phyloP scores from a whole-genome alignment of 495 filamentous ascomycete species.

The Clavariopsis aquatica region DNA sequence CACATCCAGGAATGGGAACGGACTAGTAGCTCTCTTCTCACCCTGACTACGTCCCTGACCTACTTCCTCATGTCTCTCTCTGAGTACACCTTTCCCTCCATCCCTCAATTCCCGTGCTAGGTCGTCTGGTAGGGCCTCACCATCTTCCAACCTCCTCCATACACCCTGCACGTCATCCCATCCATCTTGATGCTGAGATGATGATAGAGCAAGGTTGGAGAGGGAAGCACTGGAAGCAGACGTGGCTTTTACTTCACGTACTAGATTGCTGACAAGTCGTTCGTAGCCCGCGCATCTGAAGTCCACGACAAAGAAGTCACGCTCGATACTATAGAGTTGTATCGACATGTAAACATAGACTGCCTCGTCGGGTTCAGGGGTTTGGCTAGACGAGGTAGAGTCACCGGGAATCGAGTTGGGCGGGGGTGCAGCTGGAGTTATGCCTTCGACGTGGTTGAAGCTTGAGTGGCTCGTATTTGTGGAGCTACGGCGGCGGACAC shows the following conservation, averaged over 20 bases:
- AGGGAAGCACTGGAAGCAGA: slow-evolving; percentile 20
- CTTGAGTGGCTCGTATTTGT: slow-evolving; percentile 47
- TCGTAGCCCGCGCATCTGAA: slow-evolving; percentile 99
- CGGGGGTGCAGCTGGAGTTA: not conserved
- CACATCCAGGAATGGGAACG: slow-evolving; percentile 78
- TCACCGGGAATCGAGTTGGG: slow-evolving; percentile 4
- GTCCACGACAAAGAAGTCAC: slow-evolving; percentile 91
- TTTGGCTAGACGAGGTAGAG: not conserved
- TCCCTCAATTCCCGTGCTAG: slow-evolving; percentile 36
- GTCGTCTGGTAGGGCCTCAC: slow-evolving; percentile 34
- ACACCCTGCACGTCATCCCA: slow-evolving; percentile 38
- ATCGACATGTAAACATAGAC: slow-evolving; percentile 89
- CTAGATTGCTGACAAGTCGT: slow-evolving; percentile 56
- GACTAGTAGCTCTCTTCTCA: slow-evolving; percentile 73
- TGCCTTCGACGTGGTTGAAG: slow-evolving; percentile 23
- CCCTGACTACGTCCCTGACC: slow-evolving; percentile 46
- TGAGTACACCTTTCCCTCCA: slow-evolving; percentile 32
- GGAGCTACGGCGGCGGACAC: slow-evolving; percentile 48
- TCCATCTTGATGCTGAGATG: slow-evolving; percentile 16
- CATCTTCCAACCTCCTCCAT: slow-evolving; percentile 38
- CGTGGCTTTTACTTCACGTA: slow-evolving; percentile 38
- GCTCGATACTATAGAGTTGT: slow-evolving; percentile 94
- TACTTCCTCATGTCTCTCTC: slow-evolving; percentile 46
- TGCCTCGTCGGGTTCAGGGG: slow-evolving; percentile 48
- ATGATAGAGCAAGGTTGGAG: slow-evolving; percentile 10